A percentile compares a stretch with the other conserved stretches of the same genome.
Evolutionary conservation across 2,329 filamentous ascomycete species (phyloP).

Genomic region (Iodosphaeria phyllophila): DNA sequence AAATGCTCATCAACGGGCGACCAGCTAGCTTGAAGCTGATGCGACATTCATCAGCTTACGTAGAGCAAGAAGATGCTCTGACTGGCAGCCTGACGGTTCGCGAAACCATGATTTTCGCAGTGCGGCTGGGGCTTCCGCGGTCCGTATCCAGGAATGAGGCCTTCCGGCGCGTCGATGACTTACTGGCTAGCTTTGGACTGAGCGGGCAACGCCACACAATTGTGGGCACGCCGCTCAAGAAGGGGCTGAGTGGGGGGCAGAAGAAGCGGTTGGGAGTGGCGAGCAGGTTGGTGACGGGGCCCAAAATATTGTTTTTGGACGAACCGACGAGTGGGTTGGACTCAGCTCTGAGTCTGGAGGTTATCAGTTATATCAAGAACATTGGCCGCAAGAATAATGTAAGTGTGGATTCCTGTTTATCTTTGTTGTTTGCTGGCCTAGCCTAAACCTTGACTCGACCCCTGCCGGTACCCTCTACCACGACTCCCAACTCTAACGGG

Average conservation of each 20-base stretch:
- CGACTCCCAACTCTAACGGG: too few species aligned
- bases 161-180: slow-evolving; percentile 35
- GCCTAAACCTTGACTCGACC: too few species aligned
- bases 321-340: slow-evolving; percentile 75
- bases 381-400: too few species aligned
- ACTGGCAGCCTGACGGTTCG: slow-evolving; percentile 64
- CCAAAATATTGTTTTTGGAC: slow-evolving; percentile 66
- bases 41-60: slow-evolving; percentile 52
- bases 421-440: too few species aligned
- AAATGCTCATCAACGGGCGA: slow-evolving; percentile 42
- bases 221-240: slow-evolving; percentile 66
- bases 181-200: slow-evolving; percentile 59
- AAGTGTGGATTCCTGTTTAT: too few species aligned
- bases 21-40: slow-evolving; percentile 33
- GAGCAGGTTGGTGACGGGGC: slow-evolving; percentile 62
- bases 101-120: slow-evolving; percentile 65
- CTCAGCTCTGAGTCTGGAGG: slow-evolving; percentile 57
- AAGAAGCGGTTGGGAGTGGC: slow-evolving; percentile 67
- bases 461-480: too few species aligned
- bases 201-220: slow-evolving; percentile 48
- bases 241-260: slow-evolving; percentile 72
- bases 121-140: slow-evolving; percentile 28
- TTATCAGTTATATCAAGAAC: slow-evolving; percentile 52
- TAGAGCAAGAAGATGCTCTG: slow-evolving; percentile 76
- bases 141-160: background rate